Percentiles rank a stretch among this genome's conserved stretches.
phyloP scores from a whole-genome alignment of 1,139 yeast species.

The Candida gigantensis region DNA sequence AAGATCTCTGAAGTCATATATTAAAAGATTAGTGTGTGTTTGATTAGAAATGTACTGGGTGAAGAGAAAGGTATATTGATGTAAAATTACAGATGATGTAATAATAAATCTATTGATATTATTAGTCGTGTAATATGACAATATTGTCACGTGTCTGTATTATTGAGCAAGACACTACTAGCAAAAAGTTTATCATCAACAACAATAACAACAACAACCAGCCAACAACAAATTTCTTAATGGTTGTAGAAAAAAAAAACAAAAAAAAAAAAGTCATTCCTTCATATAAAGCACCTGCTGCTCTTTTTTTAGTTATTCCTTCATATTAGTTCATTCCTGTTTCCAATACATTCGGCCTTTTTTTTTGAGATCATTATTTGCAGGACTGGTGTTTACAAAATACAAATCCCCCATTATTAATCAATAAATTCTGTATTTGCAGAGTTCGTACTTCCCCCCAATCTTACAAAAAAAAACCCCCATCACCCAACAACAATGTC shows the following conservation, averaged over 20 bases:
- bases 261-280: background rate
- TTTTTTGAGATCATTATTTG: constrained; percentile 3
- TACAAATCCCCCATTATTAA: background rate
- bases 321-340: constrained; percentile 4
- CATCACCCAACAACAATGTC: constrained; percentile 4
- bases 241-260: no score
- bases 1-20: constrained; percentile 2
- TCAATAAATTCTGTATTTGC: no score
- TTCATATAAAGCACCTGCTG: background rate
- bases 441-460: no score
- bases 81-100: background rate
- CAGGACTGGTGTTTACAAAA: constrained; percentile 7
- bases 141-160: background rate
- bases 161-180: background rate
- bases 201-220: background rate
- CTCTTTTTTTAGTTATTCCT: constrained; percentile 1
- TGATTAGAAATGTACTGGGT: background rate
- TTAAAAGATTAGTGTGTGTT: background rate
- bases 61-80: background rate
- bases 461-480: no score
- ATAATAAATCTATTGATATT: no score
- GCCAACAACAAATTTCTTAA: background rate
- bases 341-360: constrained; percentile 1
- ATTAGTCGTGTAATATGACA: background rate
- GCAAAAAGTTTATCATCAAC: background rate